These are phyloP conservation scores for Malus domestica DNA, from an alignment of 306 rosid species.

Conservation along the genomic window DNA sequence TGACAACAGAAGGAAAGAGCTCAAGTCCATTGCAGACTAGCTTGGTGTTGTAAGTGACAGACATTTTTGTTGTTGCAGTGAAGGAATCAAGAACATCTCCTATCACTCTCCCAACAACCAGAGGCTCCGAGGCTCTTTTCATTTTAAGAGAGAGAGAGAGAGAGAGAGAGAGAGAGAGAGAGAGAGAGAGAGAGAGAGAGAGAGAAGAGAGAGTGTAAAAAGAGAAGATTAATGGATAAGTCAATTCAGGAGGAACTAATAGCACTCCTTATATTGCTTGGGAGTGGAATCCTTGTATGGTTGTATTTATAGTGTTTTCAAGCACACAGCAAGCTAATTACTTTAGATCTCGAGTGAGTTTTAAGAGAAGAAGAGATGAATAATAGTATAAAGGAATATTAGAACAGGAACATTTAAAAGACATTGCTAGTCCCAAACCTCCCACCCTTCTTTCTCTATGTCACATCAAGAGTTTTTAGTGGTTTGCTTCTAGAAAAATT, in stretches of 20 bases:
- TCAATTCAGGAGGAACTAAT: slow-evolving; percentile 5
- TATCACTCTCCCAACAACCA: slow-evolving; percentile 65
- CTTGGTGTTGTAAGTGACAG: slow-evolving; percentile 45
- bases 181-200: not conserved
- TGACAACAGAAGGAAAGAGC: slow-evolving; percentile 58
- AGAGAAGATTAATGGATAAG: not conserved
- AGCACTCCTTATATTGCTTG: not conserved
- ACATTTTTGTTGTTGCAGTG: slow-evolving; percentile 45
- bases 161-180: not conserved
- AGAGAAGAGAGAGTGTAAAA: not conserved
- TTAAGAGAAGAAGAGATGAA: not conserved
- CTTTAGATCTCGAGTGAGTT: slow-evolving; percentile 5
- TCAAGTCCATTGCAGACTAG: slow-evolving; percentile 74
- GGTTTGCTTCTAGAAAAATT: not conserved
- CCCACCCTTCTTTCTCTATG: not conserved
- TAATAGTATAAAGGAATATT: not conserved
- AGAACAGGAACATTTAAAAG: not conserved
- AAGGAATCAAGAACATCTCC: slow-evolving; percentile 84
- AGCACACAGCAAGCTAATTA: not conserved
- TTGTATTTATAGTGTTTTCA: slow-evolving; percentile 5
- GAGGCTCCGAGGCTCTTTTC: slow-evolving; percentile 53
- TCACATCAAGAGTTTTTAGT: not conserved
- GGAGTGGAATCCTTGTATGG: not conserved
- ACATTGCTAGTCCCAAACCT: slow-evolving; percentile 1
- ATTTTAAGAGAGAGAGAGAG: slow-evolving; percentile 10